phyloP scores from a whole-genome alignment of 257 asterid species.

The Coffea eugenioides region DNA sequence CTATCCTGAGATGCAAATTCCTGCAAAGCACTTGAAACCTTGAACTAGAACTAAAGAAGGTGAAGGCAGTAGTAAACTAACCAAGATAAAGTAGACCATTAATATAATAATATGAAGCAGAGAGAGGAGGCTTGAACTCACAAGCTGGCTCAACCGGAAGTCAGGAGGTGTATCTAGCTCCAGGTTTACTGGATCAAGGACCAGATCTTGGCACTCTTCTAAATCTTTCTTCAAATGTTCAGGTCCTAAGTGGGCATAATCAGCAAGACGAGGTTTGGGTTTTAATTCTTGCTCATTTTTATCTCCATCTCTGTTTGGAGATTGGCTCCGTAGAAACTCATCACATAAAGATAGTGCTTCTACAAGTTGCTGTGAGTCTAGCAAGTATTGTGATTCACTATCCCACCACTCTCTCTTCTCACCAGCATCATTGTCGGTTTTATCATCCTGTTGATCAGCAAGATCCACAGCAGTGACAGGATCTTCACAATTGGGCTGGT shows the following conservation, averaged over 20 bases:
- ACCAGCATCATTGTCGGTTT: constrained; percentile 37
- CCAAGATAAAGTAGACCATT: not conserved
- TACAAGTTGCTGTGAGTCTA: constrained; percentile 84
- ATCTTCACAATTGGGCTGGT: constrained; percentile 25
- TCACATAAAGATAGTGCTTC: constrained; percentile 82
- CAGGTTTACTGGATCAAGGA: constrained; percentile 47
- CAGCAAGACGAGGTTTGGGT: constrained; percentile 57
- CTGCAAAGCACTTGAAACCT: constrained; percentile 31
- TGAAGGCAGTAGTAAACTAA: not conserved
- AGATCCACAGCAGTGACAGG: constrained; percentile 26
- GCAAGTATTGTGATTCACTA: constrained; percentile 59
- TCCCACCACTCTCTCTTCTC: constrained; percentile 80
- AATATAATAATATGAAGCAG: not conserved
- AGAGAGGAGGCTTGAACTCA: constrained; percentile 25
- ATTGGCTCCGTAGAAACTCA: constrained; percentile 83
- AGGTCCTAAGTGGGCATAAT: constrained; percentile 66
- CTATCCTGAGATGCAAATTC: constrained; percentile 91
- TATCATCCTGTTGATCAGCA: constrained; percentile 27
- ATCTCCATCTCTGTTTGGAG: constrained; percentile 62
- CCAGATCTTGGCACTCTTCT: constrained; percentile 70
- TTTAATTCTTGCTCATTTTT: constrained; percentile 33
- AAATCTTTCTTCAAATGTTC: constrained; percentile 80
- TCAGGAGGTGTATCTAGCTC: constrained; percentile 73
- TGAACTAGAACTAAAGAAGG: not conserved
- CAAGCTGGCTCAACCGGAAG: constrained; percentile 85